These are phyloP conservation scores for Exophiala viscosa DNA, from an alignment of 2,329 filamentous ascomycete genomes.

Conservation along the genomic window DNA sequence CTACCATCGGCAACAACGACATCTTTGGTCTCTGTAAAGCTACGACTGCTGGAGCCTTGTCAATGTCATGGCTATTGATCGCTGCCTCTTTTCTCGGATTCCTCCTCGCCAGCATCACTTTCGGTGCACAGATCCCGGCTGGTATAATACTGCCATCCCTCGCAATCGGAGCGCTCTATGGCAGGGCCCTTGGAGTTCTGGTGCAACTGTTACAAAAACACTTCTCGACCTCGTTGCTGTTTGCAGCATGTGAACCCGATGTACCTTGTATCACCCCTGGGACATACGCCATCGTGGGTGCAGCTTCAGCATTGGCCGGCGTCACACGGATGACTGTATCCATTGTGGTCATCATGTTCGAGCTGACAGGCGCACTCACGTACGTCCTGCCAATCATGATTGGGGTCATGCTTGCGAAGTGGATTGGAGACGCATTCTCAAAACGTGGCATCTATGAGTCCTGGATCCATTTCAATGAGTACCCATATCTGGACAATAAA, in stretches of 20 bases:
- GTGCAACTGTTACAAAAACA: slow-evolving; percentile 83
- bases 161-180: slow-evolving; percentile 87
- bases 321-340: slow-evolving; percentile 96
- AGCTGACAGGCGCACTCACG: slow-evolving; percentile 90
- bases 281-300: slow-evolving; percentile 94
- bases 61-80: slow-evolving; percentile 76
- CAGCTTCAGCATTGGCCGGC: slow-evolving; percentile 87
- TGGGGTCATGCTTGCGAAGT: slow-evolving; percentile 95
- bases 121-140: slow-evolving; percentile 89
- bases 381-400: slow-evolving; percentile 99
- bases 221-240: slow-evolving; percentile 72
- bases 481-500: slow-evolving; percentile 90
- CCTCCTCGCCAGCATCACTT: slow-evolving; percentile 79
- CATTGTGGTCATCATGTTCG: slow-evolving; percentile 99
- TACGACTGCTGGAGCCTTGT: slow-evolving; percentile 74
- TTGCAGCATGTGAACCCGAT: slow-evolving; percentile 78
- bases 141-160: slow-evolving; percentile 95
- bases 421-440: slow-evolving; percentile 94
- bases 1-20: slow-evolving; percentile 69
- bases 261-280: slow-evolving; percentile 85
- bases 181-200: slow-evolving; percentile 81
- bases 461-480: slow-evolving; percentile 95
- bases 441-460: slow-evolving; percentile 93
- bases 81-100: slow-evolving; percentile 81
- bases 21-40: slow-evolving; percentile 80